phyloP scores from a whole-genome alignment of 2,329 filamentous ascomycete genomes.

The Fusarium zealandicum region DNA sequence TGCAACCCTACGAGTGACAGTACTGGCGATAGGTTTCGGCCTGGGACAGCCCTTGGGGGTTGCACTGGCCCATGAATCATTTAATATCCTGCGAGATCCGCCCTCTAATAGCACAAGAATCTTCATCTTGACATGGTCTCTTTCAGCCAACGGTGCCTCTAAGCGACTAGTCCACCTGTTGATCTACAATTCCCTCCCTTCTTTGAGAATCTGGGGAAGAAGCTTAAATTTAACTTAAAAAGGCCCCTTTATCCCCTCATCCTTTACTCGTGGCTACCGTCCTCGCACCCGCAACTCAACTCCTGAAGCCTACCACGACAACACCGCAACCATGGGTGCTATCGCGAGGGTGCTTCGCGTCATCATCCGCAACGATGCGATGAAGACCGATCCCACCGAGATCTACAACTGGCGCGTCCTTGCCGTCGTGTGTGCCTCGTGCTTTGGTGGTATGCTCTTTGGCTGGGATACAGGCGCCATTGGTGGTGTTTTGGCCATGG shows the following conservation, averaged over 20 bases:
- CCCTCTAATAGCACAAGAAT: constrained; percentile 15
- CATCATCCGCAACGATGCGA: constrained; percentile 74
- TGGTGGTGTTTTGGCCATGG: constrained; percentile 69
- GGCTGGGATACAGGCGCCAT: constrained; percentile 69
- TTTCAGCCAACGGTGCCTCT: constrained; percentile 18
- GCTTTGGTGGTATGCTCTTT: constrained; percentile 69
- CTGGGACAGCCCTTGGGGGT: constrained; percentile 25
- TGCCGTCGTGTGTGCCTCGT: constrained; percentile 67
- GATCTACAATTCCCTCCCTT: constrained; percentile 1
- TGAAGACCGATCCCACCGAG: constrained; percentile 70
- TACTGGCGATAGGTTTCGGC: constrained; percentile 29
- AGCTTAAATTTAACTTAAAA: constrained; percentile 30
- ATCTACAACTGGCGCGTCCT: constrained; percentile 76
- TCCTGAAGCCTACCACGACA: not conserved
- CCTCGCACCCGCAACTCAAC: not conserved
- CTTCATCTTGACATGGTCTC: constrained; percentile 16
- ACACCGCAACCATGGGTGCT: constrained; percentile 49
- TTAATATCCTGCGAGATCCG: constrained; percentile 35
- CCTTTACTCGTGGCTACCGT: not conserved
- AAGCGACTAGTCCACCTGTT: constrained; percentile 16
- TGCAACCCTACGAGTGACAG: constrained; percentile 29
- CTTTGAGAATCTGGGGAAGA: constrained; percentile 22
- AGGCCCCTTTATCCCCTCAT: not conserved
- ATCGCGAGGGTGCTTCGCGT: constrained; percentile 56
- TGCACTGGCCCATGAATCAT: constrained; percentile 28